phyloP scores from a whole-genome alignment of 2,329 filamentous ascomycete species.

The Paecilomyces fulvus region DNA sequence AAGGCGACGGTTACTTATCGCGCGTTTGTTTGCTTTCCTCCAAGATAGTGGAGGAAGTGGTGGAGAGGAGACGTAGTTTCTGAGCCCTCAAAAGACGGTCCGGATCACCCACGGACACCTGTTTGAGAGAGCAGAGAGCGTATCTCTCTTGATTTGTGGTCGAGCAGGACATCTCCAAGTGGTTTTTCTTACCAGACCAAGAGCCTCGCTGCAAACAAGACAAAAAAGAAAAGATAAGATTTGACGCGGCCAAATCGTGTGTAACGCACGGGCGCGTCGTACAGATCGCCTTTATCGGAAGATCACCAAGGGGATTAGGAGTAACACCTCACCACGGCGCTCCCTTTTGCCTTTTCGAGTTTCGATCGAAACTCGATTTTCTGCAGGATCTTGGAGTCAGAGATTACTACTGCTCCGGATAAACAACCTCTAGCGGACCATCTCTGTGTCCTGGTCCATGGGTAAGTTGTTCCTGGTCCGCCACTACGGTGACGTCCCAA shows the following conservation, averaged over 20 bases:
- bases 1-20: background rate
- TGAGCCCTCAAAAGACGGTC: background rate
- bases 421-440: conserved; percentile 36
- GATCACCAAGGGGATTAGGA: background rate
- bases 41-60: background rate
- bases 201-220: conserved; percentile 6
- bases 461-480: conserved; percentile 33
- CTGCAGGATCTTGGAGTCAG: conserved; percentile 12
- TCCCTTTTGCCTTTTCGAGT: conserved; percentile 19
- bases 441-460: conserved; percentile 55
- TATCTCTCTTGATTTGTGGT: background rate
- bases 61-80: background rate
- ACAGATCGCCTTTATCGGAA: background rate
- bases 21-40: background rate
- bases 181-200: background rate
- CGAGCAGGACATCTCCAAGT: background rate
- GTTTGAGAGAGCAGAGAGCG: background rate
- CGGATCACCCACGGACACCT: background rate
- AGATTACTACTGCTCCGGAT: conserved; percentile 4
- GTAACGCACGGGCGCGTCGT: background rate
- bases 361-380: conserved; percentile 16
- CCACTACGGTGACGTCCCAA: conserved; percentile 6
- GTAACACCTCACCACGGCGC: conserved; percentile 4
- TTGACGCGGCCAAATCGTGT: background rate
- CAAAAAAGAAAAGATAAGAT: conserved; percentile 3